phyloP scores from a whole-genome alignment of 306 rosid species.

The Corylus avellana region DNA sequence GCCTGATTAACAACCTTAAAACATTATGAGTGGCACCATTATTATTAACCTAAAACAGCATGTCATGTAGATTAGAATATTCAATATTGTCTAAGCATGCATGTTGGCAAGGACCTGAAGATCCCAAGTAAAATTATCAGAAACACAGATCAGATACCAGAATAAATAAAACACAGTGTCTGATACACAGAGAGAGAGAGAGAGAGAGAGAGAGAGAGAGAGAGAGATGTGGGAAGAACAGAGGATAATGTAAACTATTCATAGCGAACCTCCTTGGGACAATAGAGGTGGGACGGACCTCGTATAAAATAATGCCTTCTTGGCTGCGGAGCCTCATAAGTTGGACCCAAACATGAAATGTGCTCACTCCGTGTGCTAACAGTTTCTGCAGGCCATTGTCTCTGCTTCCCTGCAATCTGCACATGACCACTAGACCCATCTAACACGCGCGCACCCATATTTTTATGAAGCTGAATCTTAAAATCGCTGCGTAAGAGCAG shows the following conservation, averaged over 20 bases:
- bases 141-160: not conserved
- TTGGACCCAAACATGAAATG: conserved; percentile 35
- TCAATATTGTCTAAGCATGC: not conserved
- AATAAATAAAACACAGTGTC: conserved; percentile 12
- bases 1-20: conserved; percentile 5
- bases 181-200: not conserved
- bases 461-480: conserved; percentile 2
- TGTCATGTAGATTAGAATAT: not conserved
- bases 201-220: too few species aligned
- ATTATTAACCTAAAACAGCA: not conserved
- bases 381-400: conserved; percentile 31
- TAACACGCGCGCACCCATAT: conserved; percentile 15
- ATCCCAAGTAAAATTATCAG: conserved; percentile 6
- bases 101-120: conserved; percentile 18
- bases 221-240: conserved; percentile 21
- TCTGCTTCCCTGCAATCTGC: conserved; percentile 50
- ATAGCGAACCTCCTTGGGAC: conserved; percentile 14
- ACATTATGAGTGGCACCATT: not conserved
- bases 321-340: conserved; percentile 38
- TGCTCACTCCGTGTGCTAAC: conserved; percentile 30
- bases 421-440: conserved; percentile 46
- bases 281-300: conserved; percentile 13
- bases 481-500: conserved; percentile 25
- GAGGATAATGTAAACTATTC: conserved; percentile 47
- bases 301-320: conserved; percentile 13